These are phyloP conservation scores for Circinella umbellata DNA, from an alignment of 371 early-diverging fungal genomes.

Conservation along the genomic window DNA sequence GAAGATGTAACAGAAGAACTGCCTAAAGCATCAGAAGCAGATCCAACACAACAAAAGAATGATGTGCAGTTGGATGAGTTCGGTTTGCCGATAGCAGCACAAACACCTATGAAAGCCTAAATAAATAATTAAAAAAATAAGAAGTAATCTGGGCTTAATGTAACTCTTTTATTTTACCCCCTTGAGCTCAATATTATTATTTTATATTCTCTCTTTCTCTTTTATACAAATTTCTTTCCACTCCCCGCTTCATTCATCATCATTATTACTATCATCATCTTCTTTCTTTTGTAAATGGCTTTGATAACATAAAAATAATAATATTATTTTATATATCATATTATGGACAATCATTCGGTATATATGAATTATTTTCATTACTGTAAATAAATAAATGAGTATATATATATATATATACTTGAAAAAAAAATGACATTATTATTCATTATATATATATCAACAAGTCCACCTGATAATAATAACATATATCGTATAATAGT, in stretches of 20 bases:
- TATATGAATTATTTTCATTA: not conserved
- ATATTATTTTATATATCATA: not conserved
- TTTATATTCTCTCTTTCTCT: not conserved
- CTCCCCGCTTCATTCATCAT: no score
- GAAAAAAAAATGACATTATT: not conserved
- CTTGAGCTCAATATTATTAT: not conserved
- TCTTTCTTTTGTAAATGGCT: constrained; percentile 6
- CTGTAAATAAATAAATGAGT: no score
- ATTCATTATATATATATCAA: not conserved
- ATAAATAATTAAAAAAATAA: constrained; percentile 12
- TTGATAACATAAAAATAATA: constrained; percentile 2
- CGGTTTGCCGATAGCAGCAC: constrained; percentile 56
- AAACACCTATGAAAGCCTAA: constrained; percentile 51
- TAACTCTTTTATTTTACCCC: not conserved
- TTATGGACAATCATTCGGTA: constrained; percentile 7
- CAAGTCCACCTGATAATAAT: not conserved
- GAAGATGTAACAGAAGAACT: constrained; percentile 51
- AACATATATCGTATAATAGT: constrained; percentile 14
- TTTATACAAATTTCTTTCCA: not conserved
- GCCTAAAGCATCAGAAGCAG: constrained; percentile 56
- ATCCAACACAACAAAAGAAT: constrained; percentile 34
- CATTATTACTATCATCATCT: no score
- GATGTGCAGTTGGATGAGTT: constrained; percentile 61
- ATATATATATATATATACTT: not conserved
- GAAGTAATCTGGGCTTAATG: not conserved